Evolutionary conservation across 2,329 filamentous ascomycete genomes (phyloP), one percentile per base, ranked within the genome.

Genomic region (Colletotrichum abscissum): DNA sequence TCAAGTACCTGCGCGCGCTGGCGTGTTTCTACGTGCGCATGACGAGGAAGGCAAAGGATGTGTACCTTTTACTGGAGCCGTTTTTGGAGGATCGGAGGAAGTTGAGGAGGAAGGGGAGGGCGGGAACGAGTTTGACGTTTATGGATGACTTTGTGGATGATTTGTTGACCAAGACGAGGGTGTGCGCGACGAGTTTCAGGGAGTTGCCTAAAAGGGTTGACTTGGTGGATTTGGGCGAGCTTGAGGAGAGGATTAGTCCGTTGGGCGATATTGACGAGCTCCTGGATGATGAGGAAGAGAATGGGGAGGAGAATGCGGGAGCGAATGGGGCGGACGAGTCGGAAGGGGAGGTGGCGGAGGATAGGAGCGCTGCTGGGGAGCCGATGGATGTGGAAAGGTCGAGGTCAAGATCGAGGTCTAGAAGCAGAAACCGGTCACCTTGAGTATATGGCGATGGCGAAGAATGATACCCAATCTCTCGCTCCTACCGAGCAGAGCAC

Each of bases 71-170:
- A 19, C 86, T 99, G 56, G 97, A 99, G 85, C 94, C 95, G 33
- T 92, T 94, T 70, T 85, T 99, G 63, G 90, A 91, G 74, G 97
- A 99, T 80, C 89, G 90, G 76, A 87, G 97, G 77, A 99, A 98
- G 84, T 80, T 99, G 82, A 91, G 93, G 82, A 87, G 95, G 73
- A 89, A 93, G 77, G 93, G 92, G 16, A 90, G 95, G 75, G 90
- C 91, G 33, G 93, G 94, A 1, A 95, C 94, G 75, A 88, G 86
- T 14, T 82, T 99, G 77, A 97, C 94, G 3, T 93, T 90, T 79
- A 87, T 99, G 83, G 97, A 99, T 82, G 92, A 96, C 78, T 98
- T 99, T 81, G 91, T 98, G 68, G 97, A 99, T 81, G 95, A 98
- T 74, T 84, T 99, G 76, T 86, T 99, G 75, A 93, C 90, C 0